Evolutionary conservation across 192 early-diverging fungal genomes (phyloP).

Genomic region (Backusella australiensis): DNA sequence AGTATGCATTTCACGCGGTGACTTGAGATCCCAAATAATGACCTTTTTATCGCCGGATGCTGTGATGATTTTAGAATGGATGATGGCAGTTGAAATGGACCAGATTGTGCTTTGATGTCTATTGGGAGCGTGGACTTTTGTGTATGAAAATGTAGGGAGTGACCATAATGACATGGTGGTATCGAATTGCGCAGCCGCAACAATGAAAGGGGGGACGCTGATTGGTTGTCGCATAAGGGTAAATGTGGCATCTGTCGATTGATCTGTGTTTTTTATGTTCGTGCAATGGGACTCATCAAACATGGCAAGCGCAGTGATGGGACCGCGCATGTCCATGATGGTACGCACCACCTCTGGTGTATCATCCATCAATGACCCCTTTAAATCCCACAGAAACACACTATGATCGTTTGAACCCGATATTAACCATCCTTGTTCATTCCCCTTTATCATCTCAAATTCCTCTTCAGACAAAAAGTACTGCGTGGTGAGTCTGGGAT

Average conservation of each 20-base stretch:
- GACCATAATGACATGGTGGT: constrained; percentile 2
- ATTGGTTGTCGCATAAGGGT: not conserved
- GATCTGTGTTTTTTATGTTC: not conserved
- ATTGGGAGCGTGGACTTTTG: constrained; percentile 14
- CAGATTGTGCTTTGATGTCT: constrained; percentile 13
- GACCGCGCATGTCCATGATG: constrained; percentile 13
- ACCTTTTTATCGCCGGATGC: constrained; percentile 15
- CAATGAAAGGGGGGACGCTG: constrained; percentile 12
- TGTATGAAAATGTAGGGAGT: constrained; percentile 5
- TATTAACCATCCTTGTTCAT: constrained; percentile 5
- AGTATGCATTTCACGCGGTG: not conserved
- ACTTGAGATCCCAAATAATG: constrained; percentile 15
- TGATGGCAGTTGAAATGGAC: constrained; percentile 10
- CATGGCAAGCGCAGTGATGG: constrained; percentile 8
- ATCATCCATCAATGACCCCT: not conserved
- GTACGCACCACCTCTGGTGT: not conserved
- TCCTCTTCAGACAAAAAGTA: not conserved
- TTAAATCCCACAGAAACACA: constrained; percentile 17
- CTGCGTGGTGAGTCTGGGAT: not conserved
- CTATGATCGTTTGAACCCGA: constrained; percentile 19
- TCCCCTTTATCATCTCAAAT: not conserved
- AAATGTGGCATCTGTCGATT: not conserved
- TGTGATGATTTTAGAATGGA: constrained; percentile 16
- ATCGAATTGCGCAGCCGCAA: not conserved
- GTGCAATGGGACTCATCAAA: not conserved